These are phyloP conservation scores for Pistacia vera DNA, from an alignment of 345 rosid genomes.

Conservation along the genomic window DNA sequence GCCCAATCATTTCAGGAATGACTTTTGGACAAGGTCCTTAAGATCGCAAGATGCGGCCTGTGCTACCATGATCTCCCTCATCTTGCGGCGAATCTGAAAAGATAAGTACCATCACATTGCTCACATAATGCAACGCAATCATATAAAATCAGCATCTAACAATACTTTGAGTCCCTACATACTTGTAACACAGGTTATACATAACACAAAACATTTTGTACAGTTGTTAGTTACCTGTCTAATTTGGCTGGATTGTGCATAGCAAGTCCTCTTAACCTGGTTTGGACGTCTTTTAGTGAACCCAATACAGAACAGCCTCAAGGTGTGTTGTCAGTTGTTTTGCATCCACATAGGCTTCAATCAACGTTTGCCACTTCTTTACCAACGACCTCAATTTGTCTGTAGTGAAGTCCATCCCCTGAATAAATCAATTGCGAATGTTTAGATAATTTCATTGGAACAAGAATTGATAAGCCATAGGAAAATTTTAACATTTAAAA, in stretches of 20 bases:
- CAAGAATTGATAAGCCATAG: neutral
- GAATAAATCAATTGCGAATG: neutral
- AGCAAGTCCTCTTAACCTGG: slow-evolving; percentile 92
- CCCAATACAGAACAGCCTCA: slow-evolving; percentile 92
- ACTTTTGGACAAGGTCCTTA: slow-evolving; percentile 81
- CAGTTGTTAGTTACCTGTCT: slow-evolving; percentile 49
- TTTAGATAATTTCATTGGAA: neutral
- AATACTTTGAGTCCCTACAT: no score
- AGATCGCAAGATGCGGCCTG: slow-evolving; percentile 90
- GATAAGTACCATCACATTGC: neutral
- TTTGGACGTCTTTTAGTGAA: slow-evolving; percentile 94
- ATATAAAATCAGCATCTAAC: neutral
- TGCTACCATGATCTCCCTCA: slow-evolving; percentile 85
- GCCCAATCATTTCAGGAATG: slow-evolving; percentile 85
- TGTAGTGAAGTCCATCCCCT: slow-evolving; percentile 97
- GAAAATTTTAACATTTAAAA: neutral
- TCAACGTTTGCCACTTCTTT: slow-evolving; percentile 91
- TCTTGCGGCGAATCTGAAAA: slow-evolving; percentile 78
- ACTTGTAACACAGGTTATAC: neutral
- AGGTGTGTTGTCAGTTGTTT: slow-evolving; percentile 83
- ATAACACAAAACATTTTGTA: no score
- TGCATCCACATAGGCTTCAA: slow-evolving; percentile 95
- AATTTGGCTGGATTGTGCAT: slow-evolving; percentile 95
- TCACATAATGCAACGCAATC: neutral
- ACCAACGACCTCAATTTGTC: slow-evolving; percentile 97